Evolutionary conservation across 2,329 filamentous ascomycete genomes (phyloP), one percentile per base, ranked within the genome.

Genomic region (Metarhizium brunneum): DNA sequence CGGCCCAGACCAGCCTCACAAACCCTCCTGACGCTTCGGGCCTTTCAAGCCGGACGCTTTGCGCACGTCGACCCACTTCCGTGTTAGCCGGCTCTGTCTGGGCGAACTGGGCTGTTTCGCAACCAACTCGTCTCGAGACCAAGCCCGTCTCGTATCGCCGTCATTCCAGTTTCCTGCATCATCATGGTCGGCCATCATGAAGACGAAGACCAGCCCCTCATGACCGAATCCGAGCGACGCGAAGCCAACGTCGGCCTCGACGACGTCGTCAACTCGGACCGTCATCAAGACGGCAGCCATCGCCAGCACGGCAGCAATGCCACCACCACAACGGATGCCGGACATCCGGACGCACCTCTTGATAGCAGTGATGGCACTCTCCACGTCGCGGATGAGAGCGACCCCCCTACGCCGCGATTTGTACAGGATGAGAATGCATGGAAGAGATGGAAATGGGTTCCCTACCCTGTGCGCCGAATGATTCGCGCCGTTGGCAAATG

Each of bases 401-500:
- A 49, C 18, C 69, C 74, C 40, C 76, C 79, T 7, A 80, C 78
- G n/a, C 82, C 82, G 56, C 79, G 81, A 56, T 84, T 85, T 64
- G 68, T 84, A 58, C 80, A 83, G 64, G 80, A 84, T 54, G 75
- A 82, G 59, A 62, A 65, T 42, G 57, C 62, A 2, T 66, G 65
- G 69, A 80, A 78, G 68, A 69, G 69, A 36, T 80, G 77, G 71
- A 78, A 71, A 71, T 85, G 81, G 81, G 71, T 86, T 50, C 83
- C 83, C 1, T 80, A 78, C 61, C 76, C 79, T 13, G 67, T 79
- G 42, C 76, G 80, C 47, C 76, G 77, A 55, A 65, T 76, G 54
- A 63, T 68, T 51, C 73, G 68, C 53, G 69, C 72, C 51, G 64
- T 74, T 4, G 69, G 63, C 29, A 72, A 64, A 54, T 86, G 83